Base-by-base conservation (phyloP, 768 basidiomycete species). In the Mycena pura region DNA sequence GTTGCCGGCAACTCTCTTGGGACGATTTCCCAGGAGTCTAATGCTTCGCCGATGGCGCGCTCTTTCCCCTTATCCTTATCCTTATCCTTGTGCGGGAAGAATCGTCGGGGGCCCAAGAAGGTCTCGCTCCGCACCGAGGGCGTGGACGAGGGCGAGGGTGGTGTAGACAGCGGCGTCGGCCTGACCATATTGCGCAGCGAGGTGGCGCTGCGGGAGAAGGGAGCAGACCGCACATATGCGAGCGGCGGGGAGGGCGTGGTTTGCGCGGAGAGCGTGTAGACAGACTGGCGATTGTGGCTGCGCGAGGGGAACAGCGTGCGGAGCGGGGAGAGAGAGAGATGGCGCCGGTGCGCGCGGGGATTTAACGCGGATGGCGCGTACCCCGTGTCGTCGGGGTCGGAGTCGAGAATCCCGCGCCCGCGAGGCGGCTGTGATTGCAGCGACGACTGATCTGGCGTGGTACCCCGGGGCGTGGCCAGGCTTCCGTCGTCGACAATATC, bases 401-500 rank as follows among this genome's bases (percentile, higher is more conserved):
- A 68, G 39, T 57, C 74, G 64, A 72, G 68, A 32, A 72, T 72
- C 61, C 67, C 74, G 67, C 68, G 73, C 61, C 65, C 72, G 58
- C 48, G 77, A 67, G 47, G 68, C 65, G 50, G 57, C 58, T 73
- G 60, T 59, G 77, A 72, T n/a, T 73, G 74, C 21, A 66, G 67
- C 28, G 69, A 46, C 3, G 58, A 19, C 9, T 41, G 28, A 27
- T 58, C 59, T 41, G 62, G 29, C 1, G 31, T 11, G 19, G 36
- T n/a, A 11, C 38, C 22, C n/a, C 44, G 31, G 38, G 56, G 38
- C 46, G 19, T 49, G 24, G 55, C 46, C 5, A 36, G 10, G 24
- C 17, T 70, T 57, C 81, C 81, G 52, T 79, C 64, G 34, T 84
- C 83, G 41, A 88, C 78, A 38, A 88, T 79, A 66, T 85, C 85